Evolutionary conservation across 2,329 filamentous ascomycete genomes (phyloP).

Genomic region (Penicillium sp.): DNA sequence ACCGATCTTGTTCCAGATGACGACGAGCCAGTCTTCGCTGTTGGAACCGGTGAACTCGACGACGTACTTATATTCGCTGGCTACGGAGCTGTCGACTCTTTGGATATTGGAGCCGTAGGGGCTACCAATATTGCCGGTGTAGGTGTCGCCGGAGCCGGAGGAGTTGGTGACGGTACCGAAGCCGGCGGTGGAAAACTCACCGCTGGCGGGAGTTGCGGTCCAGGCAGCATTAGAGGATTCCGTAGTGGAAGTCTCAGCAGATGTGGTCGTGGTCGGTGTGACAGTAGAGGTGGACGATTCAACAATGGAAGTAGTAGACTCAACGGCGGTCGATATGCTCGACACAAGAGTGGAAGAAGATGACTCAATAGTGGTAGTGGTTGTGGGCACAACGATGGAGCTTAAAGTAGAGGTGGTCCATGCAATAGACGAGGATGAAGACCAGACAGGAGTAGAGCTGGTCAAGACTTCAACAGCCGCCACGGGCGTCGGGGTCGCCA

Average conservation of each 20-base stretch:
- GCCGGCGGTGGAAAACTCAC: conserved; percentile 28
- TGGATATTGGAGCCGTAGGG: conserved; percentile 44
- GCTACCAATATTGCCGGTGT: conserved; percentile 39
- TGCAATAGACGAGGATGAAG: background rate
- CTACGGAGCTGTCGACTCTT: conserved; percentile 27
- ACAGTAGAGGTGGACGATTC: conserved; percentile 1
- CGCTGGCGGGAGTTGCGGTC: conserved; percentile 21
- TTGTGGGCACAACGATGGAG: background rate
- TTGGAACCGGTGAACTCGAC: conserved; percentile 33
- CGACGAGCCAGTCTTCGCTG: conserved; percentile 34
- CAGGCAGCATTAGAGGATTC: conserved; percentile 16
- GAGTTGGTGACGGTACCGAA: conserved; percentile 32
- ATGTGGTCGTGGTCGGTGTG: conserved; percentile 12
- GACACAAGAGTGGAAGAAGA: background rate
- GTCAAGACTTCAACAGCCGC: background rate
- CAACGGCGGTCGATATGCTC: background rate
- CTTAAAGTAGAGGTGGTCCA: background rate
- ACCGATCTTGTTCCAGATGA: conserved; percentile 43
- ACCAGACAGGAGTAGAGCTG: background rate
- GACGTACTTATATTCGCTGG: conserved; percentile 38
- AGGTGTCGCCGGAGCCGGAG: conserved; percentile 27
- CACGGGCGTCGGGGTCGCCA: background rate
- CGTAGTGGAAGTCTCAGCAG: background rate
- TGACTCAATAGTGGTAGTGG: background rate
- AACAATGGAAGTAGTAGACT: background rate